Evolutionary conservation across 441 rosid genomes (phyloP), one percentile per base, ranked within the genome.

Genomic region (Biscutella laevigata): DNA sequence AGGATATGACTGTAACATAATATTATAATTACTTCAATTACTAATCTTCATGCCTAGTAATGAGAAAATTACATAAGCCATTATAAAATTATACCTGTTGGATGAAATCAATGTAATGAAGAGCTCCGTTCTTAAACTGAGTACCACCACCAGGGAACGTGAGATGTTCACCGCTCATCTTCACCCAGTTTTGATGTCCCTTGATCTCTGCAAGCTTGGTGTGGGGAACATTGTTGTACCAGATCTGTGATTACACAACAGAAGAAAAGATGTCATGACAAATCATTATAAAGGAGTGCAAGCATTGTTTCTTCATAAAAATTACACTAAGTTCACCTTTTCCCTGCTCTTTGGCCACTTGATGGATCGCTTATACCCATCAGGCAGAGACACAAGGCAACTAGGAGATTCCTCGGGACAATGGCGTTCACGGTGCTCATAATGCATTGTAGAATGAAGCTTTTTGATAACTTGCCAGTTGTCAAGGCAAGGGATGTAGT

Each of bases 111-210:
- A 79, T 79, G 64, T 79, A 82, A 26, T 79, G 83, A 62, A 68
- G 83, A 22, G 89, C 89, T 45, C 83, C 89, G 19, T 82, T 68
- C 39, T 68, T 75, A 48, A 82, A 82, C 64, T 82, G 89, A 69
- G 89, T 82, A 27, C 89, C 89, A 34, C 89, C 89, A 50, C 83
- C 89, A n/a, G 89, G 89, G 70, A 82, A 82, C 9, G 74, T 74
- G 24, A 82, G 71, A 62, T 79, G 71, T 36, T 79, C 82, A 44
- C 89, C 86, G 60, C 74, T 75, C 47, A 82, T 72, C 59, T 77
- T 78, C 63, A 82, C 83, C 89, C 86, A 82, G 40, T 82, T 82
- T 65, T 82, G 89, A 65, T 82, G 86, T 59, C 86, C 83, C 67
- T 82, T 82, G 47, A 77, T 71, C 34, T 48, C 69, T 19, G 82